Evolutionary conservation across 2,329 filamentous ascomycete species (phyloP).

Genomic region (Neonectria hederae): DNA sequence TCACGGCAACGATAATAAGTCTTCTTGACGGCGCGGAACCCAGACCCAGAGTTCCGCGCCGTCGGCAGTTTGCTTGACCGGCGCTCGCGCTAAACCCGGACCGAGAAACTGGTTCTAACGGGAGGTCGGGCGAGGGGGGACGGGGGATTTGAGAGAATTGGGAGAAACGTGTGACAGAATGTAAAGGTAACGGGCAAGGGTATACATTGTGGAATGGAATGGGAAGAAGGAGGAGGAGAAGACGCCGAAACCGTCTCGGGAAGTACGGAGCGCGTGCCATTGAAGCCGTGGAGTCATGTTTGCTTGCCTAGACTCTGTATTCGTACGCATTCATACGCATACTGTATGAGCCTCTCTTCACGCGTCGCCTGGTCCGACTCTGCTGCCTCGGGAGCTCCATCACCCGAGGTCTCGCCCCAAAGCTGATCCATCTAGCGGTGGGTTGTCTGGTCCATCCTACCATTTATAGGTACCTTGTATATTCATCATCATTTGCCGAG

Average conservation of each 20-base stretch:
- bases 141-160: not conserved
- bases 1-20: not conserved
- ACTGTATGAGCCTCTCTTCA: not conserved
- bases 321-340: not conserved
- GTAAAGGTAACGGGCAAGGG: not conserved
- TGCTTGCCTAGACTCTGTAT: not conserved
- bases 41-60: constrained; percentile 7
- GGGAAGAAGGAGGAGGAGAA: not conserved
- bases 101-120: constrained; percentile 3
- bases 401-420: constrained; percentile 23
- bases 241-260: not conserved
- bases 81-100: constrained; percentile 27
- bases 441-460: constrained; percentile 16
- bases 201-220: not conserved
- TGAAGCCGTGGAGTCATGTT: not conserved
- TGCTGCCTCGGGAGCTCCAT: constrained; percentile 24
- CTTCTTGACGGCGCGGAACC: constrained; percentile 5
- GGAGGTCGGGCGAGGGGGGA: too few species aligned
- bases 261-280: not conserved
- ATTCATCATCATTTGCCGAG: constrained; percentile 8
- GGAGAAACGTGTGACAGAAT: not conserved
- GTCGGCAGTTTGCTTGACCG: constrained; percentile 13
- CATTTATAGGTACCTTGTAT: constrained; percentile 21
- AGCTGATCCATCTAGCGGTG: constrained; percentile 13
- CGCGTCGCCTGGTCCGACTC: constrained; percentile 24